Conservation (phyloP, 2,329 filamentous ascomycete genomes). For the Immersiporthe knoxdaviesiana region DNA sequence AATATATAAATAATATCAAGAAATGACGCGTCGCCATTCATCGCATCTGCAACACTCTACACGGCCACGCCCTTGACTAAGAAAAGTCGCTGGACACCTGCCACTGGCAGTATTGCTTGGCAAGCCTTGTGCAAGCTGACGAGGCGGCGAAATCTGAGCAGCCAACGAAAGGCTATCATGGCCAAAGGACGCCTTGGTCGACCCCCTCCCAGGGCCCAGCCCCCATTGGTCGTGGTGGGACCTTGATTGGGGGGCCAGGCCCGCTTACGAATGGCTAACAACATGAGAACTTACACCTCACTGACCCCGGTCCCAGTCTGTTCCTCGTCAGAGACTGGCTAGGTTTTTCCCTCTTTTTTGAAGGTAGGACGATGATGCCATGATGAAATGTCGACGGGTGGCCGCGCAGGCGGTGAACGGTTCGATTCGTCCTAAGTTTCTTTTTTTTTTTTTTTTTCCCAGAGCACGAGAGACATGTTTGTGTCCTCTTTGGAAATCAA, state of each 20-base stretch:
- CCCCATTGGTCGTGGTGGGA: not conserved
- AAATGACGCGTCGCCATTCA: not conserved
- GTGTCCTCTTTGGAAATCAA: not conserved
- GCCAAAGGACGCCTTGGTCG: not conserved
- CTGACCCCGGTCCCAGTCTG: not conserved
- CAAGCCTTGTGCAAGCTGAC: not conserved
- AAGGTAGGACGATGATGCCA: slow-evolving; percentile 6
- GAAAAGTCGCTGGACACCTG: not conserved
- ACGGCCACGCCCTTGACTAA: not conserved
- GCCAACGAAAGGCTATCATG: not conserved
- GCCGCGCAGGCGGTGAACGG: not conserved
- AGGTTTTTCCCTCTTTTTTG: no score
- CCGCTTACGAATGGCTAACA: not conserved
- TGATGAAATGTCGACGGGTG: not conserved
- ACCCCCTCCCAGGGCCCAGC: not conserved
- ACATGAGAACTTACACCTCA: not conserved
- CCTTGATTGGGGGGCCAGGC: not conserved
- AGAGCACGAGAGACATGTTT: not conserved
- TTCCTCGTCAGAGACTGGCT: not conserved
- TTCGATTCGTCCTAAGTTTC: not conserved
- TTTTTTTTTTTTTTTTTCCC: no score
- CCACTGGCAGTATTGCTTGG: not conserved
- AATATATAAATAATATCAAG: no score
- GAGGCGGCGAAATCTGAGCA: not conserved
- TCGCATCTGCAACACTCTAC: not conserved